Conservation (phyloP, 306 rosid genomes). For the Echinosophora koreensis region DNA sequence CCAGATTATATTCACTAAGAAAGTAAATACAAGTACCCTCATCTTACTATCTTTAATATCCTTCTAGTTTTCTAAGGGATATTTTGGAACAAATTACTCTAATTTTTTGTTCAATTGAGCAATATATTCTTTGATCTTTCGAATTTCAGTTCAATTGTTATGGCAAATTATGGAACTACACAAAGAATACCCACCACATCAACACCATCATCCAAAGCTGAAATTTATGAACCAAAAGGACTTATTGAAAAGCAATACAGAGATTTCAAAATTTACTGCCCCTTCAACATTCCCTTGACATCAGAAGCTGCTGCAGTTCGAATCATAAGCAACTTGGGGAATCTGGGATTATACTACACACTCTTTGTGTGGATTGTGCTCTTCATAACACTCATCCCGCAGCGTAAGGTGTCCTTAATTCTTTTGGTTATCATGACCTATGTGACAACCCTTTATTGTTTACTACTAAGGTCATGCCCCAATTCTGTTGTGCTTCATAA, state of each 20-base stretch:
- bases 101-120: not conserved
- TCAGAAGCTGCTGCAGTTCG: conserved; percentile 60
- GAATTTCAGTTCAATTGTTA: conserved; percentile 5
- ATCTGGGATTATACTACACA: conserved; percentile 56
- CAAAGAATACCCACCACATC: conserved; percentile 54
- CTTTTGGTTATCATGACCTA: conserved; percentile 59
- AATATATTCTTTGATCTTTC: conserved; percentile 12
- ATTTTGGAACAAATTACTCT: not conserved
- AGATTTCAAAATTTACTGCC: conserved; percentile 45
- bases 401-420: conserved; percentile 59
- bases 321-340: conserved; percentile 51
- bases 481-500: conserved; percentile 57
- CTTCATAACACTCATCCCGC: conserved; percentile 66
- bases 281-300: conserved; percentile 62
- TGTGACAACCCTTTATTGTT: conserved; percentile 54
- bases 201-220: conserved; percentile 37
- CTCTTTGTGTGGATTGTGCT: conserved; percentile 73
- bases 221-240: conserved; percentile 49
- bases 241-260: conserved; percentile 35
- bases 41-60: not conserved
- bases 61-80: not conserved
- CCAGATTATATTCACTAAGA: not conserved
- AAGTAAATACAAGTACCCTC: not conserved
- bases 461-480: conserved; percentile 52
- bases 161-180: conserved; percentile 63